Base-by-base conservation (phyloP, 2,329 filamentous ascomycete genomes). In the Verticillium tricorpus region DNA sequence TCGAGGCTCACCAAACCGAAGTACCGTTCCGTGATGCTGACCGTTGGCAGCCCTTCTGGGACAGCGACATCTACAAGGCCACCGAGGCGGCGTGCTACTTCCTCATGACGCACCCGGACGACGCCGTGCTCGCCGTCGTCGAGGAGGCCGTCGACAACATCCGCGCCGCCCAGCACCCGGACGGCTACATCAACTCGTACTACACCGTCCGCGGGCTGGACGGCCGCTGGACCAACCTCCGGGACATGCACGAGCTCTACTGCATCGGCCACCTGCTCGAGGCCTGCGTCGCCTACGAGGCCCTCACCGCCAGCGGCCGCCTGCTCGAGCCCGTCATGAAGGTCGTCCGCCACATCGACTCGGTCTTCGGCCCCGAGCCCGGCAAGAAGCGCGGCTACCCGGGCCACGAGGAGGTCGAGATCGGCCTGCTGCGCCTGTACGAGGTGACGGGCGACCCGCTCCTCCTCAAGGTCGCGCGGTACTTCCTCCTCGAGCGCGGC, bases 401-500 rank as follows among this genome's bases (percentile, higher is more conserved):
- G 9, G 60, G 60, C 19, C 60, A 61, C 32, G 14, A 61, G 19
- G 69, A 76, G 67, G 78, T 86, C 60, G 85, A 89, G 63, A 71
- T 78, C 22, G 75, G 75, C 5, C 68, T 79, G 8, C 66, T 77
- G n/a, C 74, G 76, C 2, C 69, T 78, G 22, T 74, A 76, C 61
- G 67, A 70, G 73, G 72, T 14, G 74, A 71, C 39, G 54, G 66
- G 56, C 67, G 73, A 14, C 72, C 75, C 0, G 74, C 75, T 58
- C 72, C 60, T 58, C 5, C 55, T 61, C 5, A 58, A 76, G 0
- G 72, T 88, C 2, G 84, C 83, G 1, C 70, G 71, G 37, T 88
- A 83, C 68, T 88, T 88, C 67, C 70, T 88, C 34, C 74, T 78
- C 37, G 85, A 88, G 70, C 75, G 85, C 22, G 85, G 85, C 1